Base-by-base conservation (phyloP, 495 filamentous ascomycete genomes). In the Penicillium salamii region DNA sequence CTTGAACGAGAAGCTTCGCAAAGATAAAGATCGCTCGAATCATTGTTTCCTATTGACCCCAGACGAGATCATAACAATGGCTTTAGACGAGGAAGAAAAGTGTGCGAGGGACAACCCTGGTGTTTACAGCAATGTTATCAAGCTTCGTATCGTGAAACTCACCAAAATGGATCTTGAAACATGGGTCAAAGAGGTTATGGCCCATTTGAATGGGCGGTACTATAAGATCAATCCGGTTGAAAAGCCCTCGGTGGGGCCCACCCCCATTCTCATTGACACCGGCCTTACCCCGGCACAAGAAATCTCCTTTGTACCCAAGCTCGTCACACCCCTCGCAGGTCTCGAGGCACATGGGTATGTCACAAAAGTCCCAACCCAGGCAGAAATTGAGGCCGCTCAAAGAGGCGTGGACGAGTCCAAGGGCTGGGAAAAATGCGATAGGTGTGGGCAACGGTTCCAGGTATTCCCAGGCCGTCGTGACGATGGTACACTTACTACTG, bases 381-480 rank as follows among this genome's bases (percentile, higher is more conserved):
- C 69, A 23, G 84, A 89, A 34, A 69, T 91, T 3, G 70, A 77
- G 24, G 59, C 76, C 23, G 88, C 91, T 7, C 75, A 70, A 23
- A 76, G 76, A 42, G 90, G 84, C 0, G 72, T 89, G 2, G 68
- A 80, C 33, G 75, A 81, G 6, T 78, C 84, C 9, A 76, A 81
- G 32, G 87, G 88, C 34, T 96, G 83, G 75, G 95, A 97, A 68
- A 68, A 78, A 13, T 99, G 93, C 59, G 92, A 96, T 59, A 85
- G 93, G 12, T 99, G 93, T 66, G 75, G 69, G 18, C 80, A 78
- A 17, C 82, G 91, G 21, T 97, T 99, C 59, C 90, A 96, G 64
- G 89, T 95, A 13, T 97, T 95, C 57, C 90, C 91, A 6, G 89
- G 89, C 13, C 85, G 93, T 28, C 78, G 89, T 39, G 80, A 80